These are phyloP conservation scores for Achlya hypogyna DNA, from an alignment of 352 stramenopile genomes.

Conservation along the genomic window DNA sequence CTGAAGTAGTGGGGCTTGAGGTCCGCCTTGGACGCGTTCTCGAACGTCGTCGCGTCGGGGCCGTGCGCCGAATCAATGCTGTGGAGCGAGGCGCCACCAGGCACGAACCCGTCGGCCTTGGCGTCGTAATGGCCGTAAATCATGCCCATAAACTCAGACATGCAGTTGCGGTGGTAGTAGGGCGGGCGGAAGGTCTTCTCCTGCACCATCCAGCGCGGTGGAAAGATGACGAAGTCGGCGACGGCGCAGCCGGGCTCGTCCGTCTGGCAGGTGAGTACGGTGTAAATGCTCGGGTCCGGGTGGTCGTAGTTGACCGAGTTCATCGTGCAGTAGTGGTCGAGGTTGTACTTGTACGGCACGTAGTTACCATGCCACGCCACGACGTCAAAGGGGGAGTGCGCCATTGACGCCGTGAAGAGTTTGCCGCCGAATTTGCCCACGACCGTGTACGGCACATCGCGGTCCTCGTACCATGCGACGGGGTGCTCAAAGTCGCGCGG, in stretches of 20 bases:
- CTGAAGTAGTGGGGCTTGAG: constrained; percentile 87
- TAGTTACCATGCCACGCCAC: constrained; percentile 99
- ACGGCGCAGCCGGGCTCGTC: constrained; percentile 90
- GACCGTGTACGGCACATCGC: constrained; percentile 59
- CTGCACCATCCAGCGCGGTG: constrained; percentile 92
- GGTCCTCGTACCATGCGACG: constrained; percentile 83
- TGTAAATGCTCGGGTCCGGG: constrained; percentile 96
- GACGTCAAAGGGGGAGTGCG: constrained; percentile 93
- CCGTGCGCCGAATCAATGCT: constrained; percentile 86
- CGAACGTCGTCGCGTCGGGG: constrained; percentile 89
- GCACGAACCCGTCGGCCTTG: constrained; percentile 88
- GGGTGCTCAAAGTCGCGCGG: constrained; percentile 92
- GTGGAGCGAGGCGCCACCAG: constrained; percentile 90
- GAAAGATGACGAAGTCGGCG: constrained; percentile 97
- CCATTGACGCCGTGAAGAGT: constrained; percentile 77
- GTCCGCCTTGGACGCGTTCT: constrained; percentile 72
- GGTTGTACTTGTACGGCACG: constrained; percentile 95
- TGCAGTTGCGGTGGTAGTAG: constrained; percentile 95
- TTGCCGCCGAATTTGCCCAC: constrained; percentile 85
- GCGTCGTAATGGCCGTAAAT: constrained; percentile 94
- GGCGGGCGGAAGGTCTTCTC: constrained; percentile 90
- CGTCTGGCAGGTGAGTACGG: constrained; percentile 92
- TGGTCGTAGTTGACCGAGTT: constrained; percentile 96
- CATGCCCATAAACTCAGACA: constrained; percentile 98
- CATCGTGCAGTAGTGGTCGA: constrained; percentile 92